phyloP scores from a whole-genome alignment of 352 stramenopile species.

The Pythium coloratum region DNA sequence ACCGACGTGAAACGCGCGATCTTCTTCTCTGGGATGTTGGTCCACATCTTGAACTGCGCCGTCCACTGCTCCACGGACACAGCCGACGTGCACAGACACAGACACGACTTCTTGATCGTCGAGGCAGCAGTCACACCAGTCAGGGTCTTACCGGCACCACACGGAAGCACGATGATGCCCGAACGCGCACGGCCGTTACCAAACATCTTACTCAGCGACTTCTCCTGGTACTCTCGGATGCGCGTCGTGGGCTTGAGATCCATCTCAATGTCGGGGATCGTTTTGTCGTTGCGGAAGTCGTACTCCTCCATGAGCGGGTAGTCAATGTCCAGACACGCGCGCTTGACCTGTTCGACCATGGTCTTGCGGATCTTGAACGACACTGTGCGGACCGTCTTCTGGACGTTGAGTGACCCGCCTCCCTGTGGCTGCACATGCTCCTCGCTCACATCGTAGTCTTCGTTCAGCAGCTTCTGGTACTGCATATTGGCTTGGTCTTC shows the following conservation, averaged over 20 bases:
- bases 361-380: slow-evolving; percentile 85
- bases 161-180: slow-evolving; percentile 99
- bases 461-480: slow-evolving; percentile 86
- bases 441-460: slow-evolving; percentile 81
- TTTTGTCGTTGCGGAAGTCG: slow-evolving; percentile 95
- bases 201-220: slow-evolving; percentile 99
- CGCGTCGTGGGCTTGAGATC: slow-evolving; percentile 89
- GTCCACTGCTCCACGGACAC: slow-evolving; percentile 99
- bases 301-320: slow-evolving; percentile 99
- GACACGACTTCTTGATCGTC: slow-evolving; percentile 97
- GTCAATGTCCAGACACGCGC: slow-evolving; percentile 93
- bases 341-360: slow-evolving; percentile 94
- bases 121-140: slow-evolving; percentile 94
- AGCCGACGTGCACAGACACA: slow-evolving; percentile 97
- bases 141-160: slow-evolving; percentile 90
- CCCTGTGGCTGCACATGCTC: slow-evolving; percentile 46
- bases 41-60: slow-evolving; percentile 98
- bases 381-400: slow-evolving; percentile 78
- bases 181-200: slow-evolving; percentile 97
- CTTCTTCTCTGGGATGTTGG: slow-evolving; percentile 88
- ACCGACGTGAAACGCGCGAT: slow-evolving; percentile 84
- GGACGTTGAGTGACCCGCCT: slow-evolving; percentile 28
- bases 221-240: slow-evolving; percentile 99
- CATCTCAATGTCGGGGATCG: slow-evolving; percentile 85
- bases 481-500: slow-evolving; percentile 86